Evolutionary conservation across 2,329 filamentous ascomycete genomes (phyloP).

Genomic region (Sphaerulina musiva): DNA sequence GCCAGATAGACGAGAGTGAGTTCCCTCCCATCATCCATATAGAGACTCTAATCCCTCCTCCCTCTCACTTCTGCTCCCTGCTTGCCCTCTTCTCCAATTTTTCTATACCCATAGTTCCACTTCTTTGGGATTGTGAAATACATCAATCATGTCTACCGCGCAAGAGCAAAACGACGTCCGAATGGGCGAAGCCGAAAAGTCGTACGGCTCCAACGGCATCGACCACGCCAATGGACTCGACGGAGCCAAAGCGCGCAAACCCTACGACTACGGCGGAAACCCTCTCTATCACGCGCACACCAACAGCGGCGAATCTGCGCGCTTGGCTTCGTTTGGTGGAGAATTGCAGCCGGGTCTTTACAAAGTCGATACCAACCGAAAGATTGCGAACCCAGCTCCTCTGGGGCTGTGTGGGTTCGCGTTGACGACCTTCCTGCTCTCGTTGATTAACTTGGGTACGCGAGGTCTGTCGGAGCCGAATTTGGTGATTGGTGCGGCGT

Average conservation of each 20-base stretch:
- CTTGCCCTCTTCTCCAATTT: neutral
- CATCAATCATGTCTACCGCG: conserved; percentile 39
- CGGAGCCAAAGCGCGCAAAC: conserved; percentile 37
- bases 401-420: conserved; percentile 58
- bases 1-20: no score
- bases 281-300: conserved; percentile 42
- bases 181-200: conserved; percentile 16
- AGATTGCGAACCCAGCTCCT: conserved; percentile 53
- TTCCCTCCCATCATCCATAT: no score
- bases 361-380: conserved; percentile 31
- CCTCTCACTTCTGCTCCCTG: neutral
- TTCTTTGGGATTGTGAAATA: neutral
- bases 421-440: conserved; percentile 58
- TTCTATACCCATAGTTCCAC: neutral
- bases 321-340: conserved; percentile 46
- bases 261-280: conserved; percentile 48
- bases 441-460: conserved; percentile 45
- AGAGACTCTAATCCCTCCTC: no score
- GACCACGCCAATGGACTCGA: conserved; percentile 33
- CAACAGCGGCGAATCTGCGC: conserved; percentile 45
- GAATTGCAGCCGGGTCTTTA: conserved; percentile 49
- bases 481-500: conserved; percentile 45
- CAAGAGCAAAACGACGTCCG: conserved; percentile 34
- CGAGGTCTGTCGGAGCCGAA: conserved; percentile 39
- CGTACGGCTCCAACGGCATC: conserved; percentile 27